Evolutionary conservation across 495 filamentous ascomycete genomes (phyloP), one percentile per base, ranked within the genome.

Genomic region (Bryoglossum gracile): DNA sequence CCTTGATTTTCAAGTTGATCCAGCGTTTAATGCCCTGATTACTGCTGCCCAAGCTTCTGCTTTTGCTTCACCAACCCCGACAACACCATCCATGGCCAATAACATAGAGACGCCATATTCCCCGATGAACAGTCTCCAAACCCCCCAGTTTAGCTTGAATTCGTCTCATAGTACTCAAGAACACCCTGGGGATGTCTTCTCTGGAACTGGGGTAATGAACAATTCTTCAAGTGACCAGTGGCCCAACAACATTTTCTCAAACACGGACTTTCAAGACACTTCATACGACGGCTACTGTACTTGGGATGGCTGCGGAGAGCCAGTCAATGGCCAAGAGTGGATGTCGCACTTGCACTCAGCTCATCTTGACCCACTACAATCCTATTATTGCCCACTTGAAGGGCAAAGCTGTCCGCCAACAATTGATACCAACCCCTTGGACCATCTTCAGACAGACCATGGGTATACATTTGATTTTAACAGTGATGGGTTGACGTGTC

Each of bases 321-420:
- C 28, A 4, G 11, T 28, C 17, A 47, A 33, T 26, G 13, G 43
- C n/a, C 18, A 51, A 4, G 42, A 51, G 10, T 54, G 46, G 51
- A 34, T 43, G 24, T n/a, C 36, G 8, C 56, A 59, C 47, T n/a
- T 59, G 10, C 49, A 59, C 33, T 19, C 16, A 11, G 28, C 25
- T 11, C 56, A 59, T 52, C n/a, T 55, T 30, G 56, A 59, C 16
- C 48, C 56, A 11, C 52, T 53, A 36, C 46, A 53, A 35, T 39
- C 23, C 9, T 53, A 50, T 41, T n/a, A 38, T 4, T 59, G 56
- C 32, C 56, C 56, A 10, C 36, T 59, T 14, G 34, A 33, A 38
- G 40, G 19, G 32, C 41, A 53, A 17, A 38, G 24, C 18, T 54
- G 51, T 16, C 44, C 51, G 0, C 26, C 9, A 1, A 51, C 46